phyloP scores from a whole-genome alignment of 164 flowering plant species.

The Taxillus chinensis region DNA sequence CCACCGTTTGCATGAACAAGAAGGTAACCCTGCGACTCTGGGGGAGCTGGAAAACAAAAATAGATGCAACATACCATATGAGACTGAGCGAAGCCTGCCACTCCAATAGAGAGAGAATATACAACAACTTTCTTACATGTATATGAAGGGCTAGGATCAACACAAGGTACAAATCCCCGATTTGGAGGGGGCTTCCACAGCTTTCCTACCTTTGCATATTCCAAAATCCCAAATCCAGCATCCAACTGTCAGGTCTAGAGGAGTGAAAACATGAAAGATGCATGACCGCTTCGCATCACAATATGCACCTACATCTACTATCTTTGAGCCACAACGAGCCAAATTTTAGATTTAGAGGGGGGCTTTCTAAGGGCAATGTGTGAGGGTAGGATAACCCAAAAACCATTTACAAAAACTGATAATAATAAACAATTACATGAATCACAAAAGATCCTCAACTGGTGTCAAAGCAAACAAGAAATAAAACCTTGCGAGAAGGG shows the following conservation, averaged over 20 bases:
- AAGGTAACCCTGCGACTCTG: slow-evolving; percentile 63
- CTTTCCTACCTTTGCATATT: slow-evolving; percentile 53
- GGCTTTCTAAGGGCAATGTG: background rate
- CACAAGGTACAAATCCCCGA: slow-evolving; percentile 63
- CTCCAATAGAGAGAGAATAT: background rate
- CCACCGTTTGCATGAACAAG: slow-evolving; percentile 94
- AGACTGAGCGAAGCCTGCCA: background rate
- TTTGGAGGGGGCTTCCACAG: slow-evolving; percentile 85
- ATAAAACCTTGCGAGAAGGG: slow-evolving; percentile 51
- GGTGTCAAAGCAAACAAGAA: slow-evolving; percentile 4
- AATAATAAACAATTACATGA: too few species aligned
- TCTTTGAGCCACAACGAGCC: background rate
- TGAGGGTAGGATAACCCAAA: background rate
- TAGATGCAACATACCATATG: background rate
- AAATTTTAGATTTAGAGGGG: background rate
- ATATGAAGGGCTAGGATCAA: slow-evolving; percentile 47
- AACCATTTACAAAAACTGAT: too few species aligned
- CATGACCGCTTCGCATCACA: slow-evolving; percentile 37
- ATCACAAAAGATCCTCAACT: too few species aligned
- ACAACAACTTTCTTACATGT: slow-evolving; percentile 31
- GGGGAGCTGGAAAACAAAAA: slow-evolving; percentile 50
- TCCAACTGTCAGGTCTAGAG: slow-evolving; percentile 89
- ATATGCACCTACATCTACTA: slow-evolving; percentile 3
- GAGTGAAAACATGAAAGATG: slow-evolving; percentile 80
- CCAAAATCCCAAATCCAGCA: slow-evolving; percentile 31